Evolutionary conservation across 2,329 filamentous ascomycete species (phyloP), one percentile per base, ranked within the genome.

Genomic region (Alternaria postmessia): DNA sequence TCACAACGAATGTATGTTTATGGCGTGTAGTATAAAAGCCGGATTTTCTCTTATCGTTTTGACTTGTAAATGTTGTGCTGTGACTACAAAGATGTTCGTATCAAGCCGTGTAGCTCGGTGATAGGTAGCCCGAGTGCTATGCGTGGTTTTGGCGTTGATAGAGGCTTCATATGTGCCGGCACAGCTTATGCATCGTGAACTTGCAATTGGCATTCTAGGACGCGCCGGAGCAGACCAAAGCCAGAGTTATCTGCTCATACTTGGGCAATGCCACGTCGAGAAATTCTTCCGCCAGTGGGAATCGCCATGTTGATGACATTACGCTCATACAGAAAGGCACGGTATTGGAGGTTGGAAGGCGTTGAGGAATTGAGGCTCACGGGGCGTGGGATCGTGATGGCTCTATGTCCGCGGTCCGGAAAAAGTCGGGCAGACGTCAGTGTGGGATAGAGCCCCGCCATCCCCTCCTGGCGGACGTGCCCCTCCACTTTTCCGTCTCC

Each of bases 1-100:
- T 73, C 56, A 62, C 57, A 57, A 54, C 62, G 67, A 61, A 65
- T 71, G 71, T 75, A 72, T 67, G 64, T 74, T 68, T 75, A 72
- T 60, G 56, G 65, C 47, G 59, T 68, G 67, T 74, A 73, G 66
- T 71, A 65, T 71, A 71, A 67, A 72, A 69, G 49, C 47, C 52
- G 62, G 53, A 56, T 65, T 63, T 64, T 48, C 39, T 58, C 39
- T 58, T 30, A 36, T 41, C 5, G 6, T 36, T 7, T 6, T 32
- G 46, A 34, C 18, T 9, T 30, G 39, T 42, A 24, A 24, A 42
- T 42, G 20, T 16, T 24, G 11, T 42, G 39, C 5, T 42, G 39
- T 42, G 39, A 42, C 39, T 24, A 24, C 11, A 12, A 16, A 24
- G 6, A 9, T 42, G 2, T 20, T 24, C 20, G 39, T 24, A 8